phyloP scores from a whole-genome alignment of 2,329 filamentous ascomycete genomes.

The Microdochium paspali region DNA sequence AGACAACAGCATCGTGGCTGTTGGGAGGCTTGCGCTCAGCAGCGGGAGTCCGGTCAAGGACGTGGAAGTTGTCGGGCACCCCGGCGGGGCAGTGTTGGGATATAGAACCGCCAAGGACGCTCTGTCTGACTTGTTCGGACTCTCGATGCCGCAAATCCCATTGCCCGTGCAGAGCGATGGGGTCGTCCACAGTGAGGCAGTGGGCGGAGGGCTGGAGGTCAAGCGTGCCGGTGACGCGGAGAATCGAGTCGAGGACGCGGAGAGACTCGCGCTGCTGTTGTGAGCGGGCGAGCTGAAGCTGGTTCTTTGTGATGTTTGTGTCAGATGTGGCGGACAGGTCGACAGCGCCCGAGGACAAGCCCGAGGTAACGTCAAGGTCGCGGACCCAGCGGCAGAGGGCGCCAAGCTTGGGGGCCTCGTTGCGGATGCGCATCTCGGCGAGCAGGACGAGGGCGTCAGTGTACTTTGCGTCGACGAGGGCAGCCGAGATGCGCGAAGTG shows the following conservation, averaged over 20 bases:
- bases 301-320: slow-evolving; percentile 33
- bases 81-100: slow-evolving; percentile 27
- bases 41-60: slow-evolving; percentile 54
- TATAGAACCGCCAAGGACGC: slow-evolving; percentile 49
- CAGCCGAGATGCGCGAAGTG: slow-evolving; percentile 56
- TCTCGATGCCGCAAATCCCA: slow-evolving; percentile 47
- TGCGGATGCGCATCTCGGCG: slow-evolving; percentile 60
- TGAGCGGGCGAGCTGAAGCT: slow-evolving; percentile 24
- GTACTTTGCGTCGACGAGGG: slow-evolving; percentile 56
- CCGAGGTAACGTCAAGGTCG: slow-evolving; percentile 60
- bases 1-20: slow-evolving; percentile 55
- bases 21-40: slow-evolving; percentile 57
- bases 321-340: slow-evolving; percentile 31
- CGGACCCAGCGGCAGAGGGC: slow-evolving; percentile 65
- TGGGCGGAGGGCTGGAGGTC: slow-evolving; percentile 34
- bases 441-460: slow-evolving; percentile 56
- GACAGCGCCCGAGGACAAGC: slow-evolving; percentile 46
- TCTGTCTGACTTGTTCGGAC: slow-evolving; percentile 37
- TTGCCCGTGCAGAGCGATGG: slow-evolving; percentile 47
- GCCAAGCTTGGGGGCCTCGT: slow-evolving; percentile 56
- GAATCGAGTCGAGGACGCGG: slow-evolving; percentile 51
- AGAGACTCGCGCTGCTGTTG: slow-evolving; percentile 45
- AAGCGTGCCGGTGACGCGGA: slow-evolving; percentile 53
- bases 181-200: slow-evolving; percentile 22
- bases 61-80: slow-evolving; percentile 33